Percentiles rank a stretch among this genome's conserved stretches.
Conservation (phyloP, 768 basidiomycete species). For the Phlebiopsis flavidoalba region DNA sequence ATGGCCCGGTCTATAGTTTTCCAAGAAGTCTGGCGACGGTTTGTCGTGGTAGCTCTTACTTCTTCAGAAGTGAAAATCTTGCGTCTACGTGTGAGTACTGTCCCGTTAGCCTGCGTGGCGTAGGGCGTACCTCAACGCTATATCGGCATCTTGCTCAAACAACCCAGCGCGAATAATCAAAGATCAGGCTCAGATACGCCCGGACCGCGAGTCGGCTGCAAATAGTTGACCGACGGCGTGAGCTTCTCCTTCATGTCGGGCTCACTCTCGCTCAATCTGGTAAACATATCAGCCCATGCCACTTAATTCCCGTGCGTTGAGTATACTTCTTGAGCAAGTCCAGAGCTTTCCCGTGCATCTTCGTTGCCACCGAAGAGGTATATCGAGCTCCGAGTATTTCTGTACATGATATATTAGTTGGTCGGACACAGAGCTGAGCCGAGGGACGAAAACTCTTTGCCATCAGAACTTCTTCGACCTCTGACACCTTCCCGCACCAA, state of each 20-base stretch:
- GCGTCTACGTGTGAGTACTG: neutral
- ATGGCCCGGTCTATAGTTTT: slow-evolving; percentile 62
- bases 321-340: slow-evolving; percentile 79
- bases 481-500: slow-evolving; percentile 96
- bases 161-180: slow-evolving; percentile 83
- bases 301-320: neutral
- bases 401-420: slow-evolving; percentile 24
- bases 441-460: slow-evolving; percentile 53
- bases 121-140: slow-evolving; percentile 58
- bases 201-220: slow-evolving; percentile 87
- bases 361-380: slow-evolving; percentile 91
- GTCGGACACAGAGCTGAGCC: too few species aligned
- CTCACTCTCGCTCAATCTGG: slow-evolving; percentile 78
- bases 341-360: slow-evolving; percentile 90
- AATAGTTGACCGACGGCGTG: slow-evolving; percentile 78
- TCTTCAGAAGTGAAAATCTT: slow-evolving; percentile 94
- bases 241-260: slow-evolving; percentile 76
- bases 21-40: slow-evolving; percentile 76
- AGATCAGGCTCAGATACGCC: slow-evolving; percentile 78
- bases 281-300: neutral
- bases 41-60: slow-evolving; percentile 77
- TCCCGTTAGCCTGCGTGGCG: neutral
- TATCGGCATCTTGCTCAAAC: slow-evolving; percentile 64
- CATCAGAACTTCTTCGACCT: slow-evolving; percentile 84
- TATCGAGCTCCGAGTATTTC: slow-evolving; percentile 89